A percentile compares a stretch with the other conserved stretches of the same genome.
Conservation (phyloP, 2,329 filamentous ascomycete species). For the Hypoxylon sp. region DNA sequence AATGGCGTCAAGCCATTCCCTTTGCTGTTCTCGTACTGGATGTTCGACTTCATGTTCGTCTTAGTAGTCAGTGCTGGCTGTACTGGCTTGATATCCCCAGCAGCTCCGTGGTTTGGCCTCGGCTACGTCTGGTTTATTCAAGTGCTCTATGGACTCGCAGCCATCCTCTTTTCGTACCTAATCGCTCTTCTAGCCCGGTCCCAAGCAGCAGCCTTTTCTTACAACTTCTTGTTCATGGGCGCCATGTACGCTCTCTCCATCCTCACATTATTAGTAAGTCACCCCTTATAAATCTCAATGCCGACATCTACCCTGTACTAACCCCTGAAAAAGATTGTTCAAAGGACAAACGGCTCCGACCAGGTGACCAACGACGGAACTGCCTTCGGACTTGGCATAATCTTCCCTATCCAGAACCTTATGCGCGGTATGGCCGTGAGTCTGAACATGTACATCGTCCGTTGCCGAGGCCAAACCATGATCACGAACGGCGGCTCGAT, state of each 20-base stretch:
- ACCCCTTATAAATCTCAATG: background rate
- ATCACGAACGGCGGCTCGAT: conserved; percentile 68
- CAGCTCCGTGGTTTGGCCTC: conserved; percentile 69
- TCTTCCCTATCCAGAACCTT: conserved; percentile 74
- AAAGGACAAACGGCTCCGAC: conserved; percentile 38
- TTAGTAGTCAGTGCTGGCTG: conserved; percentile 59
- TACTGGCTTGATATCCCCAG: conserved; percentile 69
- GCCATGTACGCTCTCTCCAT: conserved; percentile 50
- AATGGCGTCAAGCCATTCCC: conserved; percentile 76
- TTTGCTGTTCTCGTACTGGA: conserved; percentile 74
- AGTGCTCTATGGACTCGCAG: conserved; percentile 74
- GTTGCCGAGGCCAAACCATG: conserved; percentile 66
- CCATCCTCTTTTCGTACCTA: conserved; percentile 73
- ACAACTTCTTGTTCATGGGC: conserved; percentile 56
- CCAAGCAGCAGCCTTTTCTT: conserved; percentile 75
- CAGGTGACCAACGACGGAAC: conserved; percentile 68
- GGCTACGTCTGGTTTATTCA: conserved; percentile 76
- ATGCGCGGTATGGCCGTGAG: conserved; percentile 71
- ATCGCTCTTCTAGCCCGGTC: conserved; percentile 73
- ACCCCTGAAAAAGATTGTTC: conserved; percentile 42
- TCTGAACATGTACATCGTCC: conserved; percentile 74
- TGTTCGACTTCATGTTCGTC: conserved; percentile 75
- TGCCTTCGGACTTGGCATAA: conserved; percentile 70
- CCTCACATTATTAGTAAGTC: conserved; percentile 48
- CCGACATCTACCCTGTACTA: conserved; percentile 1